phyloP scores from a whole-genome alignment of 106 monocot species.

The Vanilla planifolia region DNA sequence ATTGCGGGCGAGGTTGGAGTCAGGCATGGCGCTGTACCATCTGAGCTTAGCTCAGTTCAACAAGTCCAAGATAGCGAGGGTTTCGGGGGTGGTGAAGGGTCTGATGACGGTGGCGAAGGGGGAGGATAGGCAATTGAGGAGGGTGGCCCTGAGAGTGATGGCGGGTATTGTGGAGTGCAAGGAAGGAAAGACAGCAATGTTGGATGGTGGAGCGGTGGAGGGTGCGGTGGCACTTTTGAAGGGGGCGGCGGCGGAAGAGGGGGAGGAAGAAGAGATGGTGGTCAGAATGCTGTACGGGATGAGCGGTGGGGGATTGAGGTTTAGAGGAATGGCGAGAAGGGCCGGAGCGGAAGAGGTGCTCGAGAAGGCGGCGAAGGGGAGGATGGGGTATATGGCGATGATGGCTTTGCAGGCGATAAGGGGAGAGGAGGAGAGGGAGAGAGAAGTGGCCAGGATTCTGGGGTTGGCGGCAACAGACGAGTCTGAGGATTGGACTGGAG shows the following conservation, averaged over 20 bases:
- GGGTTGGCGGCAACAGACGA: slow-evolving; percentile 9
- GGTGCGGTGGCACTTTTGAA: slow-evolving; percentile 32
- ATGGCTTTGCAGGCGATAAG: slow-evolving; percentile 29
- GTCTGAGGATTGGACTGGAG: slow-evolving; percentile 19
- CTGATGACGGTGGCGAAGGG: slow-evolving; percentile 28
- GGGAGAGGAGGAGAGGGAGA: slow-evolving; percentile 22
- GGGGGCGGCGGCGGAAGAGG: not conserved
- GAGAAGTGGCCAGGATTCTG: not conserved
- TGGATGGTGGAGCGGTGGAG: slow-evolving; percentile 58
- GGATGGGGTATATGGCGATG: slow-evolving; percentile 26
- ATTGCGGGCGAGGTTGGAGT: slow-evolving; percentile 39
- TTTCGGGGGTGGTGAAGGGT: slow-evolving; percentile 26
- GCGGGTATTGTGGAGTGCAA: slow-evolving; percentile 31
- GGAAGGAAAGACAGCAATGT: slow-evolving; percentile 48
- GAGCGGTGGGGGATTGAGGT: slow-evolving; percentile 66
- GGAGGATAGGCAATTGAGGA: slow-evolving; percentile 8
- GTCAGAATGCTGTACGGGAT: slow-evolving; percentile 51
- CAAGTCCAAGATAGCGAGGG: slow-evolving; percentile 39
- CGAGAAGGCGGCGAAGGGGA: slow-evolving; percentile 14
- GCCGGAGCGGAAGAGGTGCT: slow-evolving; percentile 47
- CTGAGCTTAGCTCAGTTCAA: slow-evolving; percentile 40
- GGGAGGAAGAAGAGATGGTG: slow-evolving; percentile 39
- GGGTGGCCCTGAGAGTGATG: slow-evolving; percentile 51
- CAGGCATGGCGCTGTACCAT: slow-evolving; percentile 70
- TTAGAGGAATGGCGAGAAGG: slow-evolving; percentile 48